A percentile compares a stretch with the other conserved stretches of the same genome.
Evolutionary conservation across 208 protist species (phyloP).

Genomic region (Trypanosomatidae sp.): DNA sequence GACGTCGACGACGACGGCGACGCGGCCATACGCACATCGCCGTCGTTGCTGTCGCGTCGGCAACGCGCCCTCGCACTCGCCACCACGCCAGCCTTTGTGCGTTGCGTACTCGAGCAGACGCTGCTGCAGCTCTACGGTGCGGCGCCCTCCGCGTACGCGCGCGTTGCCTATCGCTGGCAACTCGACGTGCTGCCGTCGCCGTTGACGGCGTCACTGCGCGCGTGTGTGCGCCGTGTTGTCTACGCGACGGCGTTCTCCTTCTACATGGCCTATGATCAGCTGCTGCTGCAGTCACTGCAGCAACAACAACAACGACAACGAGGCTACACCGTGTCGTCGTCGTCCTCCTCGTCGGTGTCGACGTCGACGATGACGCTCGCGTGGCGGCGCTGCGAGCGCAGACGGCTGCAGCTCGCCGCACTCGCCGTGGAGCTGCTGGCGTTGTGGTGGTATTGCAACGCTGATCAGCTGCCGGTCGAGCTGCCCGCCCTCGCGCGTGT

Average conservation of each 20-base stretch:
- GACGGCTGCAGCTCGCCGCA: neutral
- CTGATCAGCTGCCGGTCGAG: constrained; percentile 43
- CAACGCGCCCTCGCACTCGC: neutral
- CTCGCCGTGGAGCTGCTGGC: constrained; percentile 36
- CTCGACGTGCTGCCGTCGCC: constrained; percentile 4
- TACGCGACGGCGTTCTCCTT: constrained; percentile 33
- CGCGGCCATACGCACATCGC: neutral
- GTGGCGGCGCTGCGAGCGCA: neutral
- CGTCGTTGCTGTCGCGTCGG: neutral
- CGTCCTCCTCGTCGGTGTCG: constrained; percentile 7
- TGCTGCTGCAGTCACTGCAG: too few relatives aligned
- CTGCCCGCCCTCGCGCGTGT: constrained; percentile 4
- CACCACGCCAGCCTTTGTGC: constrained; percentile 4
- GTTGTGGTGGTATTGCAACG: constrained; percentile 66
- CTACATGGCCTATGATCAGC: constrained; percentile 31
- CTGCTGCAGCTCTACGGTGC: constrained; percentile 3
- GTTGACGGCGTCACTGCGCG: constrained; percentile 12
- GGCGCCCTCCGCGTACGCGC: neutral
- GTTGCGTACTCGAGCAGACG: constrained; percentile 5
- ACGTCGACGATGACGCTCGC: neutral
- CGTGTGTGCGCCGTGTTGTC: constrained; percentile 8
- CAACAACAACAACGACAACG: too few relatives aligned
- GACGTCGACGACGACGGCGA: neutral
- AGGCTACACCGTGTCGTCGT: too few relatives aligned
- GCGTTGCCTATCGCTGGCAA: constrained; percentile 4